Percentiles rank a stretch among this genome's conserved stretches.
Conservation (phyloP, 2,329 filamentous ascomycete genomes). For the Calonectria pteridis region DNA sequence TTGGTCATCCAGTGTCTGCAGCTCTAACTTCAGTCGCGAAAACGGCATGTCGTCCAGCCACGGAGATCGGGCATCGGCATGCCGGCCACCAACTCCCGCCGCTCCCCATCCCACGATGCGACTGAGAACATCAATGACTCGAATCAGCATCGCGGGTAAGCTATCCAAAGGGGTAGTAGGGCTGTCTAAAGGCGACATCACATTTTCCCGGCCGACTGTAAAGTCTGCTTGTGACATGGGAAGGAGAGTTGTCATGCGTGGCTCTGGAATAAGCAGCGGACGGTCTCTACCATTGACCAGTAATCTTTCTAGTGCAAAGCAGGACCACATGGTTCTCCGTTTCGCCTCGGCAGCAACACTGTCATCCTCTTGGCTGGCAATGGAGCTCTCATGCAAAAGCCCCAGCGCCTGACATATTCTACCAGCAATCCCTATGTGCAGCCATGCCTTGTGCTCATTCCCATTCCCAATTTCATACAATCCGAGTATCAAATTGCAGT, state of each 20-base stretch:
- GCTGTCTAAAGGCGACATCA: background rate
- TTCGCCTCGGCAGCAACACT: background rate
- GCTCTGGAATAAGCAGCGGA: background rate
- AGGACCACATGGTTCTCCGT: background rate
- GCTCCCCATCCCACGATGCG: background rate
- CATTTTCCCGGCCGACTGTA: background rate
- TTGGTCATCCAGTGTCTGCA: background rate
- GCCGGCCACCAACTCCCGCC: background rate
- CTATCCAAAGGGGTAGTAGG: background rate
- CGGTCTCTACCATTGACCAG: constrained; percentile 2
- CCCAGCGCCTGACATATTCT: background rate
- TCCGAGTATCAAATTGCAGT: background rate
- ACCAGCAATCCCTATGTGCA: background rate
- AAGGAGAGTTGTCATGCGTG: background rate
- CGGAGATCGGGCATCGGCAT: background rate
- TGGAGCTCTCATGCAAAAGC: background rate
- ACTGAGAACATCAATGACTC: background rate
- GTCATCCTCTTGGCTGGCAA: background rate
- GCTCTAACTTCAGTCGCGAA: background rate
- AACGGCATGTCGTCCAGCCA: constrained; percentile 5
- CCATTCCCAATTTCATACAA: background rate
- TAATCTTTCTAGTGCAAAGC: background rate
- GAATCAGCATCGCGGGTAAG: background rate
- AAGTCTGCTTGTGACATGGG: background rate
- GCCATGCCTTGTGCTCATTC: background rate